Percentiles rank a stretch among this genome's conserved stretches.
Conservation (phyloP, 106 monocot genomes). For the Agapanthus africanus region DNA sequence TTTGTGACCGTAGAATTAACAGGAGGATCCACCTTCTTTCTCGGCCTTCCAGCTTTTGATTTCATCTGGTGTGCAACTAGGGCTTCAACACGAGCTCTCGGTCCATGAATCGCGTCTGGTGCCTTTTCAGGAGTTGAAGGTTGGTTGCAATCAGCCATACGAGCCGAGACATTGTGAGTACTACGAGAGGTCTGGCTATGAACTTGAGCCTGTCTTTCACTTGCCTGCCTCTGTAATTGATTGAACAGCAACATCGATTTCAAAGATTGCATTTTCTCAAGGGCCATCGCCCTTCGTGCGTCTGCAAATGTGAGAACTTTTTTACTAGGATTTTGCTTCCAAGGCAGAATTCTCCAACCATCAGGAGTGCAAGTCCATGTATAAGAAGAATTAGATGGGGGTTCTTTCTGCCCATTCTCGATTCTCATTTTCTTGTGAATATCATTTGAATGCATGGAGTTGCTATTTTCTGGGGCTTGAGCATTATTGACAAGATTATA, state of each 20-base stretch:
- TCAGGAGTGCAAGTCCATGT: background rate
- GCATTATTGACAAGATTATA: background rate
- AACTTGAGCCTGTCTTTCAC: background rate
- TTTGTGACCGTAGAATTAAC: background rate
- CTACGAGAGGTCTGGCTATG: background rate
- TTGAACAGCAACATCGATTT: constrained; percentile 6
- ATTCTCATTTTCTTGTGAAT: constrained; percentile 42
- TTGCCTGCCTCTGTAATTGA: constrained; percentile 13
- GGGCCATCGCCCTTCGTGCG: constrained; percentile 20
- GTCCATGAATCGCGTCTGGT: constrained; percentile 5
- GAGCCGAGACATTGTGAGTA: background rate
- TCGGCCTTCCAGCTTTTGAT: background rate
- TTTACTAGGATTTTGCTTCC: constrained; percentile 1
- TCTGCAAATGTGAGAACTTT: constrained; percentile 12
- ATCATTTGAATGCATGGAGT: constrained; percentile 7
- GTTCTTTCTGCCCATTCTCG: constrained; percentile 11
- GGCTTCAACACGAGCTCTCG: constrained; percentile 5
- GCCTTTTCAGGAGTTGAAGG: constrained; percentile 15
- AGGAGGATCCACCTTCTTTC: constrained; percentile 7
- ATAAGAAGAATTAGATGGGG: constrained; percentile 5
- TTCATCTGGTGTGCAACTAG: constrained; percentile 10
- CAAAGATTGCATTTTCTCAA: constrained; percentile 16
- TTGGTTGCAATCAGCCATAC: background rate
- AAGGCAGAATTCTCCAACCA: constrained; percentile 14
- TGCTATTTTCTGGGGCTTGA: background rate